phyloP scores from a whole-genome alignment of 805 yeast genomes.

The Tetrapisispora iriomotensis region DNA sequence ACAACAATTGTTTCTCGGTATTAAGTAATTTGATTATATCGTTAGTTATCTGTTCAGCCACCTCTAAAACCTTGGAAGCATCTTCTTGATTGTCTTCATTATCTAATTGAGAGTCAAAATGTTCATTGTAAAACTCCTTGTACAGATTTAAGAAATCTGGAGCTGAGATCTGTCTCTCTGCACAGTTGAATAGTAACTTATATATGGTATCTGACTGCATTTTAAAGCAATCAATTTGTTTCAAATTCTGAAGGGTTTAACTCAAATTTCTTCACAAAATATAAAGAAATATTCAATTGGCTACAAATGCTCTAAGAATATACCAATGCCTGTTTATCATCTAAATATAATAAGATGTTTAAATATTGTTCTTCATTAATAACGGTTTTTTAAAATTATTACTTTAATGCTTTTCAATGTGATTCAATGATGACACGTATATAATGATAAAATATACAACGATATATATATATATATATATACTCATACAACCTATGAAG shows the following conservation, averaged over 20 bases:
- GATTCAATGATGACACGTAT: too few relatives aligned
- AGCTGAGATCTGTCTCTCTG: constrained; percentile 20
- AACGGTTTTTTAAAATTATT: too few relatives aligned
- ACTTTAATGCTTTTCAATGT: too few relatives aligned
- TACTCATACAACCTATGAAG: too few relatives aligned
- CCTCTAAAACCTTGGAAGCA: constrained; percentile 1
- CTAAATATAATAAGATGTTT: too few relatives aligned
- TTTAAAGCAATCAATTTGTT: neutral
- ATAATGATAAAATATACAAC: too few relatives aligned
- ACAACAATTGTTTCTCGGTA: constrained; percentile 9
- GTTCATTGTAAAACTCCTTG: constrained; percentile 28
- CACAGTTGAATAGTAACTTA: constrained; percentile 21
- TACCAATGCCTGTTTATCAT: too few relatives aligned
- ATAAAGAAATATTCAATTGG: too few relatives aligned
- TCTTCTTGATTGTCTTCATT: constrained; percentile 10
- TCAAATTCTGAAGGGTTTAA: neutral
- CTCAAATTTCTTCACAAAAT: too few relatives aligned
- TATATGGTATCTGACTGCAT: constrained; percentile 18
- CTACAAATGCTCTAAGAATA: neutral
- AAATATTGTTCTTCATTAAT: too few relatives aligned
- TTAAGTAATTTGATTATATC: constrained; percentile 19
- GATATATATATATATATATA: too few relatives aligned
- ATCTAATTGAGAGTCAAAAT: constrained; percentile 11
- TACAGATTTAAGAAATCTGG: constrained; percentile 24
- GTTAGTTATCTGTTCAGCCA: constrained; percentile 5